A percentile compares a stretch with the other conserved stretches of the same genome.
Conservation (phyloP, 768 basidiomycete species). For the Boletellus ananiceps region DNA sequence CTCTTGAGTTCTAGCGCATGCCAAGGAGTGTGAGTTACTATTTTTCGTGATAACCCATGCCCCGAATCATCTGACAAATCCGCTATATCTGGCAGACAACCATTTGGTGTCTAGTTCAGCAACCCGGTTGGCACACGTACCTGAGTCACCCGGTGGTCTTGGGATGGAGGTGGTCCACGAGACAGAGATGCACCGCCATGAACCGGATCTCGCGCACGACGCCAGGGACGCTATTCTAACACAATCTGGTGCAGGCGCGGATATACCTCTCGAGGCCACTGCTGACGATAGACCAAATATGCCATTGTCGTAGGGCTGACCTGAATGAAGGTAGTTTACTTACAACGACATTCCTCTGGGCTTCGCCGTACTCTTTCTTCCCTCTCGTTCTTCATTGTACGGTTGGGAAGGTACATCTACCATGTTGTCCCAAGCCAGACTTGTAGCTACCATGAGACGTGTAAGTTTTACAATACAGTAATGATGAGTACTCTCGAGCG, state of each 20-base stretch:
- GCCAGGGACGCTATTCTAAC: slow-evolving; percentile 2
- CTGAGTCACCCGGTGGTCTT: not conserved
- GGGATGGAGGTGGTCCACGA: slow-evolving; percentile 2
- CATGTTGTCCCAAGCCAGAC: slow-evolving; percentile 2
- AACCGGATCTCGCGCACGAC: not conserved
- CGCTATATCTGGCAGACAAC: slow-evolving; percentile 33
- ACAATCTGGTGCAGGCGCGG: not conserved
- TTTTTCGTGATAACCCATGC: not conserved
- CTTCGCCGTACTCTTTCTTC: not conserved
- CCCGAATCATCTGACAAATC: slow-evolving; percentile 1
- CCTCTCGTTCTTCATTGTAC: not conserved
- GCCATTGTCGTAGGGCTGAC: not conserved
- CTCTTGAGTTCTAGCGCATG: slow-evolving; percentile 47
- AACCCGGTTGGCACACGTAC: not conserved
- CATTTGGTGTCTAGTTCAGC: slow-evolving; percentile 29
- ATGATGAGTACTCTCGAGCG: slow-evolving; percentile 17
- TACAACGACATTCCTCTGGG: not conserved
- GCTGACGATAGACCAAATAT: slow-evolving; percentile 1
- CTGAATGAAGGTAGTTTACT: not conserved
- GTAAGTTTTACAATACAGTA: slow-evolving; percentile 26
- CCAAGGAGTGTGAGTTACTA: slow-evolving; percentile 61
- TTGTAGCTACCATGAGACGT: slow-evolving; percentile 21
- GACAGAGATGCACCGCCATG: slow-evolving; percentile 1
- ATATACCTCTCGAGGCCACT: not conserved
- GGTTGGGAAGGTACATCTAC: not conserved